These are phyloP conservation scores for Kluyveromyces starmeri DNA, from an alignment of 805 yeast species.

Conservation along the genomic window DNA sequence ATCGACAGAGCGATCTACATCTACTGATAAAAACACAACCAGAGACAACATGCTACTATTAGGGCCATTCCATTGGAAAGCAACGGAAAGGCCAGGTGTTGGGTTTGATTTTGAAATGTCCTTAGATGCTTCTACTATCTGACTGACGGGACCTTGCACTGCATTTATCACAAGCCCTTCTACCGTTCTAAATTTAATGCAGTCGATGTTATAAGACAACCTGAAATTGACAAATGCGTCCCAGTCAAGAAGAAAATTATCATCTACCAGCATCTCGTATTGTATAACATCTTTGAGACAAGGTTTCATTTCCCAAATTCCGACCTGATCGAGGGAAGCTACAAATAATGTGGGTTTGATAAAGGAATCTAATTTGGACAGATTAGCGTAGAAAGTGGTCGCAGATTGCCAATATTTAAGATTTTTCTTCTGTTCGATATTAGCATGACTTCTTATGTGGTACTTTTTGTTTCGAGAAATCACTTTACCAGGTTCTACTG, in stretches of 20 bases:
- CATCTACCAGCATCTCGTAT: slow-evolving; percentile 14
- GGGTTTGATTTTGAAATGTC: slow-evolving; percentile 12
- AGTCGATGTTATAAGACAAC: not conserved
- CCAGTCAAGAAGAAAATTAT: slow-evolving; percentile 7
- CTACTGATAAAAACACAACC: slow-evolving; percentile 9
- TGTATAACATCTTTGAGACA: slow-evolving; percentile 10
- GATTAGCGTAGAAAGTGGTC: slow-evolving; percentile 8
- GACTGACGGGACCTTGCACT: slow-evolving; percentile 6
- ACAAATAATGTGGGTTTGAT: slow-evolving; percentile 9
- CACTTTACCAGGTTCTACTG: slow-evolving; percentile 19
- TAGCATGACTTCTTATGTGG: slow-evolving; percentile 14
- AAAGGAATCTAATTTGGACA: slow-evolving; percentile 2
- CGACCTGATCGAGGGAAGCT: slow-evolving; percentile 17
- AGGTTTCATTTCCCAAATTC: slow-evolving; percentile 15
- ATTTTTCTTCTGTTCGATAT: slow-evolving; percentile 10
- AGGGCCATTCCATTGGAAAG: slow-evolving; percentile 7
- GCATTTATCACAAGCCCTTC: slow-evolving; percentile 11
- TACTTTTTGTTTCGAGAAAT: slow-evolving; percentile 10
- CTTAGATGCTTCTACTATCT: slow-evolving; percentile 3
- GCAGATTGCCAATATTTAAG: slow-evolving; percentile 9
- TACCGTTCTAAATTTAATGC: not conserved
- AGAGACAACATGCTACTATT: slow-evolving; percentile 1
- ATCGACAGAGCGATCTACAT: slow-evolving; percentile 9
- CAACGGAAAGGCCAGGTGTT: slow-evolving; percentile 11
- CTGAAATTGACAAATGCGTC: not conserved